A percentile compares a stretch with the other conserved stretches of the same genome.
Evolutionary conservation across 305 asterid species (phyloP).

Genomic region (Solanum hybrid): DNA sequence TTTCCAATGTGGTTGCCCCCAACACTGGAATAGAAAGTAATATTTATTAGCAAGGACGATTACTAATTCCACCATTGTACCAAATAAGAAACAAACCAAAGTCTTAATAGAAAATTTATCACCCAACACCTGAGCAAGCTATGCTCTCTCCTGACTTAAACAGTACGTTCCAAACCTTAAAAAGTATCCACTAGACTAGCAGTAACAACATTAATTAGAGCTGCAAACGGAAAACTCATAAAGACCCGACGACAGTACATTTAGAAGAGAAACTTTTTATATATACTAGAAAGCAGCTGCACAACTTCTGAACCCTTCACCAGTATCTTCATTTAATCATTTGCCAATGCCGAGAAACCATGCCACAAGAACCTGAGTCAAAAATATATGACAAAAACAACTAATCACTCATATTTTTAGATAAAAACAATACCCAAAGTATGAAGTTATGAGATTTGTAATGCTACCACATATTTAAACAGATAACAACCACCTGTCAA

Average conservation of each 20-base stretch:
- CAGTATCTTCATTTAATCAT: background rate
- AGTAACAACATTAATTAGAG: background rate
- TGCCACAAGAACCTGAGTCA: slow-evolving; percentile 27
- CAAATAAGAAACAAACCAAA: background rate
- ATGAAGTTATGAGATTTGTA: slow-evolving; percentile 9
- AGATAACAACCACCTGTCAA: slow-evolving; percentile 52
- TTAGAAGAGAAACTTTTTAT: background rate
- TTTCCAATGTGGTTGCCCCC: background rate
- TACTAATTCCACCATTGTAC: background rate
- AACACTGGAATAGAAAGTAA: background rate
- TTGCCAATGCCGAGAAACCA: slow-evolving; percentile 6
- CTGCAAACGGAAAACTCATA: background rate
- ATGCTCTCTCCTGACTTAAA: background rate
- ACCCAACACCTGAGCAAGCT: background rate
- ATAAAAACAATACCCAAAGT: background rate
- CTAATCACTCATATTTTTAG: background rate
- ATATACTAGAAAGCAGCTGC: background rate
- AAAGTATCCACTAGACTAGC: background rate
- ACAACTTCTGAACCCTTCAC: background rate
- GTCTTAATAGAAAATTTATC: background rate
- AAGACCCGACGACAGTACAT: background rate
- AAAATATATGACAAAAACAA: background rate
- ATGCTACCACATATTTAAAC: slow-evolving; percentile 46
- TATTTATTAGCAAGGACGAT: background rate
- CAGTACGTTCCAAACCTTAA: background rate